Evolutionary conservation across 2,329 filamentous ascomycete species (phyloP).

Genomic region (Cadophora gregata): DNA sequence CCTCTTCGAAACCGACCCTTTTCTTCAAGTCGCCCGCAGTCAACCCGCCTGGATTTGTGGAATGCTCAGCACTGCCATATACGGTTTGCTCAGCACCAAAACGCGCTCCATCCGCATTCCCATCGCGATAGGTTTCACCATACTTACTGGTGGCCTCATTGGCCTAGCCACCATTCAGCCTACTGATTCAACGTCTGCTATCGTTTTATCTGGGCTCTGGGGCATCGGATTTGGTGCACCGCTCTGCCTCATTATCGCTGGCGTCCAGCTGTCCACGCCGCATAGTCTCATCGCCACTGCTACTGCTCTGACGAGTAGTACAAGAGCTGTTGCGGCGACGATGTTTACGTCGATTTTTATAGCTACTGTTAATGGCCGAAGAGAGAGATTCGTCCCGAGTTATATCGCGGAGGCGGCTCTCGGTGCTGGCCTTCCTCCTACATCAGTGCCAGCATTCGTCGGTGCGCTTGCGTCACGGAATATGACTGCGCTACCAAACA

Average conservation of each 20-base stretch:
- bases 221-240: conserved; percentile 47
- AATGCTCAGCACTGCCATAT: background rate
- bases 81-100: conserved; percentile 1
- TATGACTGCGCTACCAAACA: conserved; percentile 14
- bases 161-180: conserved; percentile 40
- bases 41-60: conserved; percentile 1
- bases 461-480: conserved; percentile 16
- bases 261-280: conserved; percentile 48
- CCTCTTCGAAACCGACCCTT: conserved; percentile 2
- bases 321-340: conserved; percentile 47
- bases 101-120: background rate
- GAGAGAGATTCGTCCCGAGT: conserved; percentile 1
- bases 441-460: conserved; percentile 24
- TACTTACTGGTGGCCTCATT: conserved; percentile 11
- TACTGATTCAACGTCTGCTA: conserved; percentile 37
- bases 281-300: conserved; percentile 45
- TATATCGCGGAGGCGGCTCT: conserved; percentile 22
- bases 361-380: background rate
- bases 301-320: conserved; percentile 46
- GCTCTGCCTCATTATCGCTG: conserved; percentile 46
- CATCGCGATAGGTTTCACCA: conserved; percentile 15
- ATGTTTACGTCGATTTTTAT: conserved; percentile 3
- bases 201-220: conserved; percentile 47
- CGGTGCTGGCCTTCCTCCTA: conserved; percentile 19
- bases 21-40: background rate